These are phyloP conservation scores for Aspergillus vadensis DNA, from an alignment of 2,329 filamentous ascomycete species.

Conservation along the genomic window DNA sequence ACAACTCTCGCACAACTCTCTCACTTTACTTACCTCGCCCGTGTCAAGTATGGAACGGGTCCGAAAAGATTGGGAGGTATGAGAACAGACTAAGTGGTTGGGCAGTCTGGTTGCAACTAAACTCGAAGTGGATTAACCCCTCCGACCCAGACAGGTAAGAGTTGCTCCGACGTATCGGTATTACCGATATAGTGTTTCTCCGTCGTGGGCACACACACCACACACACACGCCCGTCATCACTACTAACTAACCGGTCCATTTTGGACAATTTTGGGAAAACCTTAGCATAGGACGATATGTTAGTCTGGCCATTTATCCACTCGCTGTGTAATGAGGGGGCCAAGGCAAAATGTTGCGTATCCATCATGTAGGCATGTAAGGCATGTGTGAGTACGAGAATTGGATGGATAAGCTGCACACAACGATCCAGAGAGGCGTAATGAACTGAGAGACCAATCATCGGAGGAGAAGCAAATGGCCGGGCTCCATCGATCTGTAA, in stretches of 20 bases:
- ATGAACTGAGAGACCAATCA: conserved; percentile 1
- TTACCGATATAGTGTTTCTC: conserved; percentile 10
- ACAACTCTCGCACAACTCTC: neutral
- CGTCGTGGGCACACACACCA: neutral
- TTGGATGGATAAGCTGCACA: conserved; percentile 7
- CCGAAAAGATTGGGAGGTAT: conserved; percentile 6
- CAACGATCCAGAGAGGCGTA: conserved; percentile 1
- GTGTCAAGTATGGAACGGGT: conserved; percentile 5
- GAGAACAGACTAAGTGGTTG: conserved; percentile 17
- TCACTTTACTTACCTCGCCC: neutral
- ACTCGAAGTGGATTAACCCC: conserved; percentile 11
- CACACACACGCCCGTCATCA: neutral
- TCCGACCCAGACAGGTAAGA: neutral
- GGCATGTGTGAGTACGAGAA: conserved; percentile 9
- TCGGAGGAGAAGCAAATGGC: conserved; percentile 14
- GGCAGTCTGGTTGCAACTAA: conserved; percentile 10
- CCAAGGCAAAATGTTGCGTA: conserved; percentile 11
- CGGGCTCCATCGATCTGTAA: conserved; percentile 6
- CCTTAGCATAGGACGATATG: neutral
- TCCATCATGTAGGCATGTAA: conserved; percentile 9
- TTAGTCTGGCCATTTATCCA: conserved; percentile 2
- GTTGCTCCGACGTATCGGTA: neutral
- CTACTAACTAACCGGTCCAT: neutral
- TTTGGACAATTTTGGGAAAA: neutral
- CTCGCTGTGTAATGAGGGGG: conserved; percentile 5